A percentile compares a stretch with the other conserved stretches of the same genome.
phyloP scores from a whole-genome alignment of 495 filamentous ascomycete genomes.

The Clohesyomyces aquaticus region DNA sequence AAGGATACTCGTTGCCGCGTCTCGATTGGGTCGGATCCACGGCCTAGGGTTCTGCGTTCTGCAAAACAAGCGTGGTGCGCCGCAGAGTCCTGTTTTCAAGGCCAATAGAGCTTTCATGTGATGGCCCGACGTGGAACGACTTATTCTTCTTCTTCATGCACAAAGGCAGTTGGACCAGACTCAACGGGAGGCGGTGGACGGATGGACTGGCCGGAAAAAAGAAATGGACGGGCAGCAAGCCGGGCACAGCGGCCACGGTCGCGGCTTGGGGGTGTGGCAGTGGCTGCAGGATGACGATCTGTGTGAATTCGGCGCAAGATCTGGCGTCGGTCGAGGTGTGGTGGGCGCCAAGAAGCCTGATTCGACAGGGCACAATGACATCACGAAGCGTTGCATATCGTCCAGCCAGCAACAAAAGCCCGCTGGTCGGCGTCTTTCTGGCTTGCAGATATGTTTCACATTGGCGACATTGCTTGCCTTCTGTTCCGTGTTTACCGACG shows the following conservation, averaged over 20 bases:
- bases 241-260: background rate
- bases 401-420: constrained; percentile 6
- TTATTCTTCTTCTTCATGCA: too few species aligned
- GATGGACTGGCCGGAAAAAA: background rate
- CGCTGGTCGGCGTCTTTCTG: background rate
- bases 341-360: background rate
- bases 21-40: too few species aligned
- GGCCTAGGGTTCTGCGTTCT: background rate
- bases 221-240: background rate
- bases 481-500: too few species aligned
- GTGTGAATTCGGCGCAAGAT: background rate
- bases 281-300: constrained; percentile 23
- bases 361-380: background rate
- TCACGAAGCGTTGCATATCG: background rate
- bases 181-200: background rate
- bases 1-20: too few species aligned
- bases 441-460: constrained; percentile 2
- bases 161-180: too few species aligned
- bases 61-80: background rate
- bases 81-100: background rate
- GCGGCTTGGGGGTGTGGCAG: background rate
- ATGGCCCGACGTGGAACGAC: too few species aligned
- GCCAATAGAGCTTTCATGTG: too few species aligned
- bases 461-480: background rate
- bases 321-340: background rate